These are phyloP conservation scores for Phytophthora pistaciae DNA, from an alignment of 352 stramenopile genomes.

Conservation along the genomic window DNA sequence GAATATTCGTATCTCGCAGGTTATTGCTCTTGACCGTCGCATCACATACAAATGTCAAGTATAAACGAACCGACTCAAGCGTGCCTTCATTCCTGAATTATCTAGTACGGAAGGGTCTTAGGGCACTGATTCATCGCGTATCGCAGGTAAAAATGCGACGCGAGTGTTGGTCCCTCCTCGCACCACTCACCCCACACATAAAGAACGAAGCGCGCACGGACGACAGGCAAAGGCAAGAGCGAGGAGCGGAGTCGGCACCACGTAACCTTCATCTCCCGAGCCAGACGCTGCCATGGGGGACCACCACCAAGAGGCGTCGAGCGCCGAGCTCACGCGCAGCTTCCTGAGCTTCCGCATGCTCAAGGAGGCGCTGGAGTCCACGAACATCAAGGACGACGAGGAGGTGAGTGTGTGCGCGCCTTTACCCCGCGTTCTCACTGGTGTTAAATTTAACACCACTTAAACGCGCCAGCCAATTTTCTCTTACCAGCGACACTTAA, in stretches of 20 bases:
- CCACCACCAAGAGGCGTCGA: constrained; percentile 38
- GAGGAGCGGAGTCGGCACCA: not conserved
- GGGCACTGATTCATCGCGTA: not conserved
- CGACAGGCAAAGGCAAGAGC: constrained; percentile 15
- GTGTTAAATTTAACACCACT: constrained; percentile 6
- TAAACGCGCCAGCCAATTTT: not conserved
- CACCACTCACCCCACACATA: constrained; percentile 27
- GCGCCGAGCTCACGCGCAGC: constrained; percentile 58
- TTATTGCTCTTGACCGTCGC: not conserved
- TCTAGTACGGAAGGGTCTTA: not conserved
- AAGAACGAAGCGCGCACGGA: constrained; percentile 26
- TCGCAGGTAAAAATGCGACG: not conserved
- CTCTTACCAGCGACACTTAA: not conserved
- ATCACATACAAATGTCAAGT: not conserved
- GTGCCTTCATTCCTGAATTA: not conserved
- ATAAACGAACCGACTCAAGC: not conserved
- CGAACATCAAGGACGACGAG: constrained; percentile 82
- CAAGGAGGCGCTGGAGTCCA: constrained; percentile 78
- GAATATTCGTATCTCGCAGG: constrained; percentile 8
- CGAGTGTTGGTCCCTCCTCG: constrained; percentile 36
- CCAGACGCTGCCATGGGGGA: constrained; percentile 34
- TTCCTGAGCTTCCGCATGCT: constrained; percentile 82
- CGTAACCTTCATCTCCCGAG: constrained; percentile 7
- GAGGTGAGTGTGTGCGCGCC: constrained; percentile 50
- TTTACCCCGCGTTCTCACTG: not conserved